phyloP scores from a whole-genome alignment of 352 stramenopile species.

The Pythium dissotocum region DNA sequence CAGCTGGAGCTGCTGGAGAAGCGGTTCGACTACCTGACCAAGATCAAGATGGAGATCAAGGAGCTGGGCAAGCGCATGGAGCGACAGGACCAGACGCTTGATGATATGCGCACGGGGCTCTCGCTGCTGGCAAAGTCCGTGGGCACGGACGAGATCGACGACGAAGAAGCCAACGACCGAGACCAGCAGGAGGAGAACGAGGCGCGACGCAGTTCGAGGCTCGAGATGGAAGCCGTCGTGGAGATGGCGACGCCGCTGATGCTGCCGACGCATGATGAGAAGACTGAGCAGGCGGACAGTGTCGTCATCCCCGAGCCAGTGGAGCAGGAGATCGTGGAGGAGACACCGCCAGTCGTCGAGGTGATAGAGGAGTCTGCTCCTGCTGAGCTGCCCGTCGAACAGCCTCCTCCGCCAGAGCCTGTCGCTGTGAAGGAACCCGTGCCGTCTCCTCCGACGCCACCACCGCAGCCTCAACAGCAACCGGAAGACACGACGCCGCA shows the following conservation, averaged over 20 bases:
- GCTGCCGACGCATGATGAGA: background rate
- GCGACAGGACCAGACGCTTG: slow-evolving; percentile 59
- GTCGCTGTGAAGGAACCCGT: background rate
- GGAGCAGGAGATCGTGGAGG: background rate
- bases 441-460: background rate
- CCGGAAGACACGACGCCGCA: slow-evolving; percentile 20
- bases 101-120: slow-evolving; percentile 58
- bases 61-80: slow-evolving; percentile 55
- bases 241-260: background rate
- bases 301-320: background rate
- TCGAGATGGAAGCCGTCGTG: slow-evolving; percentile 1
- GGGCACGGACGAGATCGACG: slow-evolving; percentile 62
- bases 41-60: slow-evolving; percentile 77
- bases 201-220: slow-evolving; percentile 7
- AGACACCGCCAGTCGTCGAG: background rate
- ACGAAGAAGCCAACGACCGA: slow-evolving; percentile 31
- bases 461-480: slow-evolving; percentile 3
- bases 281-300: background rate
- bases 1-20: slow-evolving; percentile 69
- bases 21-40: slow-evolving; percentile 68
- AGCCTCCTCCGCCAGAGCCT: background rate
- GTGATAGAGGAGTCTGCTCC: background rate
- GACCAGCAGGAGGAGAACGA: background rate
- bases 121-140: slow-evolving; percentile 67
- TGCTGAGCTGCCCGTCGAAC: background rate